Evolutionary conservation across 2,329 filamentous ascomycete genomes (phyloP).

Genomic region (Mollisia scopiformis): DNA sequence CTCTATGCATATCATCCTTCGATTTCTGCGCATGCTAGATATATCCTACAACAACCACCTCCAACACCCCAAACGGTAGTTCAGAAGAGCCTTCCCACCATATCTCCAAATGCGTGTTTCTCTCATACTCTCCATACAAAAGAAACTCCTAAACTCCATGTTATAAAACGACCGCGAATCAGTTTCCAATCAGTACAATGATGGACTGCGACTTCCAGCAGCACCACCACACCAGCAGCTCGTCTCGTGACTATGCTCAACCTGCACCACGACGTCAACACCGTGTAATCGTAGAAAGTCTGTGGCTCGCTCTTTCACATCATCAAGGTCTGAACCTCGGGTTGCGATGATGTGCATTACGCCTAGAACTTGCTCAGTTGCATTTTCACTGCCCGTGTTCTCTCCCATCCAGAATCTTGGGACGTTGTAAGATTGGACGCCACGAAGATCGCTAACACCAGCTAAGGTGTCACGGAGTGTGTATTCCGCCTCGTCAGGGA

Average conservation of each 20-base stretch:
- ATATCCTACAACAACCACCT: conserved; percentile 3
- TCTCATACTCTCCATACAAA: not conserved
- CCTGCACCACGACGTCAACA: conserved; percentile 84
- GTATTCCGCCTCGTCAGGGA: conserved; percentile 87
- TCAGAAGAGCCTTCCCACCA: not conserved
- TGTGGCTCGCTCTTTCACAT: conserved; percentile 78
- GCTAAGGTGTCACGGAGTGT: conserved; percentile 83
- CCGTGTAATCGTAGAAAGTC: conserved; percentile 71
- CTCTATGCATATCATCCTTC: not conserved
- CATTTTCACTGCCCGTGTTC: conserved; percentile 30
- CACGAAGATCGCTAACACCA: conserved; percentile 79
- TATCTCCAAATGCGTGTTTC: not conserved
- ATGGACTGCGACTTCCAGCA: conserved; percentile 8
- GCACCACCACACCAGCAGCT: conserved; percentile 60
- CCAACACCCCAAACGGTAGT: not conserved
- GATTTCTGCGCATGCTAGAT: not conserved
- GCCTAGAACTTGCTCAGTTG: conserved; percentile 66
- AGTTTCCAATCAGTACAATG: conserved; percentile 2
- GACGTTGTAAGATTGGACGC: conserved; percentile 82
- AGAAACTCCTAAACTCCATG: not conserved
- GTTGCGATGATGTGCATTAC: conserved; percentile 85
- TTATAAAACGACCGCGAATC: not conserved
- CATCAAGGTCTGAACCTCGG: conserved; percentile 73
- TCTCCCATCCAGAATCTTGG: conserved; percentile 95
- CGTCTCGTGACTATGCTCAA: conserved; percentile 79